Conservation (phyloP, 2,329 filamentous ascomycete species). For the Botrytis aclada region DNA sequence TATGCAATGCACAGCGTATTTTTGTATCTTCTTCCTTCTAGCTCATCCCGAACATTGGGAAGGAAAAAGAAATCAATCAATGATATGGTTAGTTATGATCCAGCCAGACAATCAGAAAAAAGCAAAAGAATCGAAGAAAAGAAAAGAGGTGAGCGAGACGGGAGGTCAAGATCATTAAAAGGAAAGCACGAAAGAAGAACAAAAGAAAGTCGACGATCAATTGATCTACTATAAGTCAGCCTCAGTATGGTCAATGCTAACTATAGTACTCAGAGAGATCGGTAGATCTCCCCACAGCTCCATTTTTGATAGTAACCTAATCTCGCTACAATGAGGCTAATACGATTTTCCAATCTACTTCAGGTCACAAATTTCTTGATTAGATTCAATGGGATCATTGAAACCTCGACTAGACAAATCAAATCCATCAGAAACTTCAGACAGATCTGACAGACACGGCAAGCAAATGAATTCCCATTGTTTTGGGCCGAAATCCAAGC, state of each 20-base stretch:
- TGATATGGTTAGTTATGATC: neutral
- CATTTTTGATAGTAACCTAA: slow-evolving; percentile 17
- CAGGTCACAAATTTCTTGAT: slow-evolving; percentile 16
- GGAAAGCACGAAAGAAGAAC: neutral
- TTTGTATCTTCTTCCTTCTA: neutral
- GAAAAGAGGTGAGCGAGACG: neutral
- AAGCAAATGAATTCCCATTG: slow-evolving; percentile 5
- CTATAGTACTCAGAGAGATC: neutral
- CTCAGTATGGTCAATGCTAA: neutral
- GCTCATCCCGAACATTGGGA: neutral
- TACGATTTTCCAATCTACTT: slow-evolving; percentile 1
- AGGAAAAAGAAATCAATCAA: neutral
- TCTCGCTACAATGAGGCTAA: slow-evolving; percentile 14
- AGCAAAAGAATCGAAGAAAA: neutral
- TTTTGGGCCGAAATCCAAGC: slow-evolving; percentile 16
- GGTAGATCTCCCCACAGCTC: slow-evolving; percentile 10
- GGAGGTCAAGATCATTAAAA: neutral
- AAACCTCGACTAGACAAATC: slow-evolving; percentile 5
- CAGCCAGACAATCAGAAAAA: neutral
- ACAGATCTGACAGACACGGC: slow-evolving; percentile 4
- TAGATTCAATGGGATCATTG: neutral
- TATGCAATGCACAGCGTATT: slow-evolving; percentile 12
- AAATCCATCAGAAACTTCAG: slow-evolving; percentile 1
- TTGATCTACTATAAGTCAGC: neutral
- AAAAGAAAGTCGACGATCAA: neutral